Evolutionary conservation across 2,329 filamentous ascomycete genomes (phyloP).

Genomic region (Exophiala calicioides): DNA sequence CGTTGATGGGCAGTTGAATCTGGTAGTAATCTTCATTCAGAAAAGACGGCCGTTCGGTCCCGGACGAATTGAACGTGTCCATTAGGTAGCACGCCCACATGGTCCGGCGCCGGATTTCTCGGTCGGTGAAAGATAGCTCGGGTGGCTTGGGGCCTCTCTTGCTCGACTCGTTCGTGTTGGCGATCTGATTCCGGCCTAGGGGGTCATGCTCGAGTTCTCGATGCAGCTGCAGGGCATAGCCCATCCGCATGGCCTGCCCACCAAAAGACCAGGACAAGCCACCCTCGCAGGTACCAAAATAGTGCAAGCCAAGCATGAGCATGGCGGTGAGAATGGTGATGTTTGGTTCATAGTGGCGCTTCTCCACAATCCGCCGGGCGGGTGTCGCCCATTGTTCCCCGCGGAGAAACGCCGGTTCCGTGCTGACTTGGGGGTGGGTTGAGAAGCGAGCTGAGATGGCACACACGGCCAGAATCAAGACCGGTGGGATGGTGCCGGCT

Average conservation of each 20-base stretch:
- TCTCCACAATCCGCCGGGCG: constrained; percentile 83
- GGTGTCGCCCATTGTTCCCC: constrained; percentile 88
- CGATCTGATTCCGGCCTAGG: constrained; percentile 56
- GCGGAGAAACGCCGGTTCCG: constrained; percentile 76
- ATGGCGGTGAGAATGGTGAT: constrained; percentile 94
- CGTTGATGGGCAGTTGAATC: constrained; percentile 87
- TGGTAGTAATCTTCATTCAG: constrained; percentile 85
- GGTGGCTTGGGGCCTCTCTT: constrained; percentile 45
- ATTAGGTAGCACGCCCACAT: constrained; percentile 99
- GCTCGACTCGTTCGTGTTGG: constrained; percentile 16
- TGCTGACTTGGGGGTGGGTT: constrained; percentile 76
- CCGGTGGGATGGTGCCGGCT: constrained; percentile 78
- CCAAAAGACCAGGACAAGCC: constrained; percentile 94
- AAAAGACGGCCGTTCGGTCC: constrained; percentile 87
- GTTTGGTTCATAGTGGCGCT: constrained; percentile 90
- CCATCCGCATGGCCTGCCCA: constrained; percentile 94
- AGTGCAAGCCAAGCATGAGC: constrained; percentile 83
- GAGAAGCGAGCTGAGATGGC: constrained; percentile 95
- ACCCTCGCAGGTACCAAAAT: constrained; percentile 95
- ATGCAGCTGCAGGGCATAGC: constrained; percentile 90
- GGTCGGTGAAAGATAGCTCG: constrained; percentile 83
- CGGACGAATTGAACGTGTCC: constrained; percentile 96
- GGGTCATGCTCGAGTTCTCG: constrained; percentile 85
- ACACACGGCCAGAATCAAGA: constrained; percentile 89
- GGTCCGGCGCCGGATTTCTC: constrained; percentile 85